Evolutionary conservation across 1,139 yeast species (phyloP).

Genomic region (Scheffersomyces cryptocercus): DNA sequence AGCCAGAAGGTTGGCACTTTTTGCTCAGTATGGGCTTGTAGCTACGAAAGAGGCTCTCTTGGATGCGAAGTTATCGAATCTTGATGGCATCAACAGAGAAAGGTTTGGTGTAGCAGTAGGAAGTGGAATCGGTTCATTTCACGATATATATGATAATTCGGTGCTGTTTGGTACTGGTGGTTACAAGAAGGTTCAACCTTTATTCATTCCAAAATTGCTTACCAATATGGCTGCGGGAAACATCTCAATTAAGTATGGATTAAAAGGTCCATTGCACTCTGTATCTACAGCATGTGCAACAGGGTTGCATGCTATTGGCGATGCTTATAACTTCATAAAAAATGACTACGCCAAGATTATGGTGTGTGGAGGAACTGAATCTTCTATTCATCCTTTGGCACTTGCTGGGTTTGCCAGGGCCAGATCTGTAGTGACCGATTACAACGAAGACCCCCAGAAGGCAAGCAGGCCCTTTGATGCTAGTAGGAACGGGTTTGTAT

Average conservation of each 20-base stretch:
- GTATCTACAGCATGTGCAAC: constrained; percentile 97
- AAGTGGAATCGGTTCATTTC: constrained; percentile 89
- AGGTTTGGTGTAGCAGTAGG: constrained; percentile 79
- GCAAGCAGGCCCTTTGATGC: constrained; percentile 91
- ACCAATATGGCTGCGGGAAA: constrained; percentile 97
- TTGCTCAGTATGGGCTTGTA: constrained; percentile 77
- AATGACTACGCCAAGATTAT: constrained; percentile 83
- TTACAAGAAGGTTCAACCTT: constrained; percentile 75
- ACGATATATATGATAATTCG: constrained; percentile 67
- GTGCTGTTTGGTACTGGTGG: constrained; percentile 53
- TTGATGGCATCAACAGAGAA: constrained; percentile 2
- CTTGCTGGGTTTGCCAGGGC: constrained; percentile 93
- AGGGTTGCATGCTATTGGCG: constrained; percentile 92
- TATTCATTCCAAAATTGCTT: constrained; percentile 79
- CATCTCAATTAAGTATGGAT: constrained; percentile 72
- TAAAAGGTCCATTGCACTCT: constrained; percentile 85
- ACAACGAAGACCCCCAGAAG: constrained; percentile 56
- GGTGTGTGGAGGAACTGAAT: constrained; percentile 93
- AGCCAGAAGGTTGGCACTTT: constrained; percentile 63
- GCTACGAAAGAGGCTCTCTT: constrained; percentile 76
- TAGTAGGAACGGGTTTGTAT: constrained; percentile 80
- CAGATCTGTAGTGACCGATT: constrained; percentile 69
- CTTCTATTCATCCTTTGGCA: constrained; percentile 83
- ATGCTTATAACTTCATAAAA: constrained; percentile 77
- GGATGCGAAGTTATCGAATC: constrained; percentile 49